phyloP scores from a whole-genome alignment of 176 grass and related monocot species.

The Dactylis glomerata region DNA sequence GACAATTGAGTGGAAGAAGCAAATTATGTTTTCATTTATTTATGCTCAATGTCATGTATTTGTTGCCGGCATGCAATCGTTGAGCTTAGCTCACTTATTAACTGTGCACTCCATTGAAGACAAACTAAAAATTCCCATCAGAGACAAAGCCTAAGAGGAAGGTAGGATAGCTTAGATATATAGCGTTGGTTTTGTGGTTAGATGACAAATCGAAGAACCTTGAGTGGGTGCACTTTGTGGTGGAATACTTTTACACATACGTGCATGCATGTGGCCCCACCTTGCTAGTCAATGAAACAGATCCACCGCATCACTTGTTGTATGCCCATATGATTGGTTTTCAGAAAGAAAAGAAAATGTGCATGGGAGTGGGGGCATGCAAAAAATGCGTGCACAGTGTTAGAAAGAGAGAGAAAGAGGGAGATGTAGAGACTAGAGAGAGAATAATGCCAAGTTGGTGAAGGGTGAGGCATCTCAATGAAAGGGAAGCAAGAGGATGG shows the following conservation, averaged over 20 bases:
- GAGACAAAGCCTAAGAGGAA: not conserved
- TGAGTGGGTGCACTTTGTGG: conserved; percentile 45
- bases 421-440: not conserved
- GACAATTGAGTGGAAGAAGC: not conserved
- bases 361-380: conserved; percentile 39
- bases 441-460: conserved; percentile 34
- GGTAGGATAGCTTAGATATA: conserved; percentile 29
- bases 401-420: no score
- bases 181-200: conserved; percentile 22
- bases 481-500: conserved; percentile 27
- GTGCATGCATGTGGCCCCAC: conserved; percentile 10
- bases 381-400: conserved; percentile 1
- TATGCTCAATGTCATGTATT: not conserved
- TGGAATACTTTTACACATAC: conserved; percentile 22
- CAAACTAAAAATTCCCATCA: conserved; percentile 9
- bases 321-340: conserved; percentile 56
- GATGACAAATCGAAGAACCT: conserved; percentile 25
- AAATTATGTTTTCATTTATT: not conserved
- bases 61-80: conserved; percentile 41
- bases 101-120: conserved; percentile 10
- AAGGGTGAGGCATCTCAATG: conserved; percentile 41
- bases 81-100: conserved; percentile 41
- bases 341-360: conserved; percentile 18
- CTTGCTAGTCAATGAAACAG: conserved; percentile 15
- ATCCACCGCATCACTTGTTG: conserved; percentile 20